These are phyloP conservation scores for Phialophora chinensis DNA, from an alignment of 2,329 filamentous ascomycete genomes.

Conservation along the genomic window DNA sequence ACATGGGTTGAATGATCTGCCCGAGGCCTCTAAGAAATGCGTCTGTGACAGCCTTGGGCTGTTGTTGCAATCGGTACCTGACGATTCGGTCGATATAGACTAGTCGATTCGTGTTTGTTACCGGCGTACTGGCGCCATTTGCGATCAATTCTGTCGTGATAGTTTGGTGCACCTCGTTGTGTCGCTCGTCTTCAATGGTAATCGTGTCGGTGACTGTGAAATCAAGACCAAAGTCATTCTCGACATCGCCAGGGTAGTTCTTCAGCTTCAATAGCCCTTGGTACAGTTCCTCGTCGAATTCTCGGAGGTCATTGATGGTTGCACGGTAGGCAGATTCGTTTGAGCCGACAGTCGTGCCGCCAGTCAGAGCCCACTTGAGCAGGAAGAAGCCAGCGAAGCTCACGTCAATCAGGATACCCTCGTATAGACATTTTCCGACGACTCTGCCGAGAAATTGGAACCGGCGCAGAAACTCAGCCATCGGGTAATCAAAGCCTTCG, in stretches of 20 bases:
- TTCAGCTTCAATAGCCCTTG: conserved; percentile 70
- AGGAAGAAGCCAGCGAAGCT: conserved; percentile 95
- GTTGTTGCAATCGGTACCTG: conserved; percentile 80
- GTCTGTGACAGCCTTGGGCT: conserved; percentile 79
- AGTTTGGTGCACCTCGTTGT: conserved; percentile 58
- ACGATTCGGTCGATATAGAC: conserved; percentile 95
- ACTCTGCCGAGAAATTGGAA: conserved; percentile 94
- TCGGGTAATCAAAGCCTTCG: conserved; percentile 61
- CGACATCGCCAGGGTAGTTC: conserved; percentile 64
- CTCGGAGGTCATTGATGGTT: conserved; percentile 91
- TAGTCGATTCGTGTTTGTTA: conserved; percentile 90
- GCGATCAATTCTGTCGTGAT: conserved; percentile 77
- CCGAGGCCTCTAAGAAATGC: conserved; percentile 87
- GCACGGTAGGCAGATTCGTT: conserved; percentile 78
- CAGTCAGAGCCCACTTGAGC: conserved; percentile 87
- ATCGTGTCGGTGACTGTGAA: conserved; percentile 84
- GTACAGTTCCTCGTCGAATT: conserved; percentile 89
- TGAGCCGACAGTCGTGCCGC: conserved; percentile 65
- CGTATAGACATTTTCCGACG: conserved; percentile 95
- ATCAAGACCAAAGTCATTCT: conserved; percentile 75
- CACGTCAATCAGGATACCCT: conserved; percentile 92
- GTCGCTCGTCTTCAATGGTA: conserved; percentile 42
- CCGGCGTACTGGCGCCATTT: conserved; percentile 74
- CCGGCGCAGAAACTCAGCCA: conserved; percentile 69
- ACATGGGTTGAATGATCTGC: conserved; percentile 85